Base-by-base conservation (phyloP, 495 filamentous ascomycete genomes). In the Aspergillus affinis region DNA sequence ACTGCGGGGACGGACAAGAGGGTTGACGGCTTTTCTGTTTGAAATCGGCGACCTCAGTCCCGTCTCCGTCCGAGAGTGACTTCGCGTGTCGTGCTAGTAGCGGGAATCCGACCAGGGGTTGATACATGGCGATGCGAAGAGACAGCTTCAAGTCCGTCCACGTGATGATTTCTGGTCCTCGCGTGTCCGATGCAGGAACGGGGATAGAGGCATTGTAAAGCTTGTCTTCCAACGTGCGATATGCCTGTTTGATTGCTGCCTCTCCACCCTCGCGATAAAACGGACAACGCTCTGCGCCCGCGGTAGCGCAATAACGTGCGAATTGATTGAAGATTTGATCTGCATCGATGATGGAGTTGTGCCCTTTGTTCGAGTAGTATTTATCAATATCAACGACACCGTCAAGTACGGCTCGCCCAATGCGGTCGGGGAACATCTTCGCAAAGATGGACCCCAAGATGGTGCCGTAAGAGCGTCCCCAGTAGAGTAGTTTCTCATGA, bases 381-480 rank as follows among this genome's bases (percentile, higher is more conserved):
- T 78, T 76, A 46, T 74, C 66, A 52, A 73, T 77, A 61, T 90
- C 67, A 17, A 81, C 80, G 8, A 85, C 83, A 3, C 76, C 83
- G 54, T 86, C 83, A 6, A 86, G 70, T 4, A 85, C 66, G 26
- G 75, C 64, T 8, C 82, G 76, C 4, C 68, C 65, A 15, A 86
- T 67, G 27, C 81, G 78, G 50, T 82, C 72, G 0, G 83, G 83
- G 32, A 75, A 81, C 65, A 86, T 78, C 2, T 80, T 74, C 3
- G 81, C 80, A 60, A 84, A 83, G 3, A 78, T 82, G 0, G 84
- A 75, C 0, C 86, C 87, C 4, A 90, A 81, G 5, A 86, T 70
- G 2, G 86, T 88, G 4, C 88, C 88, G 63, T 90, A 90, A n/a
- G 83, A 87, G 17, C 88, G 81, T 10, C 88, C 82, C 76, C 87